Evolutionary conservation across 805 yeast genomes (phyloP).

Genomic region (Cyberlindnera subsufficiens): DNA sequence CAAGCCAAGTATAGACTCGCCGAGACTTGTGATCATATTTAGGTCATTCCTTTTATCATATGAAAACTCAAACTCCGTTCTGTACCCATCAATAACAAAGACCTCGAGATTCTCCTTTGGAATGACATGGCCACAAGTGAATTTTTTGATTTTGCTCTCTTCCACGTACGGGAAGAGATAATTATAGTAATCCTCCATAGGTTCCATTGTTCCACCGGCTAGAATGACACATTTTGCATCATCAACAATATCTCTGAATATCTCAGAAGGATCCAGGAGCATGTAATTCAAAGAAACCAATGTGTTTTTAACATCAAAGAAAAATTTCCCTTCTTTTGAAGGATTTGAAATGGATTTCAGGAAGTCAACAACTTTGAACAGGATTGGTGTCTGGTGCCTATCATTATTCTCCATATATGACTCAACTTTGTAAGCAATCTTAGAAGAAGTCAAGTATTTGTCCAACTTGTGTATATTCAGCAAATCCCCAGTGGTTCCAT

Average conservation of each 20-base stretch:
- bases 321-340: constrained; percentile 71
- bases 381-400: constrained; percentile 13
- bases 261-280: constrained; percentile 71
- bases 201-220: constrained; percentile 97
- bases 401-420: constrained; percentile 43
- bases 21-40: constrained; percentile 43
- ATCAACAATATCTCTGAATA: constrained; percentile 60
- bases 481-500: constrained; percentile 57
- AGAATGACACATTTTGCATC: constrained; percentile 64
- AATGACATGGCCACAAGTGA: constrained; percentile 80
- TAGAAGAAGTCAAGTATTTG: constrained; percentile 56
- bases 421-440: constrained; percentile 81
- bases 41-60: constrained; percentile 52
- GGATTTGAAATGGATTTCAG: constrained; percentile 65
- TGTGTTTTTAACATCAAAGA: constrained; percentile 42
- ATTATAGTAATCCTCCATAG: constrained; percentile 63
- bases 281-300: constrained; percentile 50
- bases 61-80: constrained; percentile 52
- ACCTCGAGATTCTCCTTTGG: constrained; percentile 65
- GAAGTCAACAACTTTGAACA: constrained; percentile 64
- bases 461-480: constrained; percentile 66
- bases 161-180: constrained; percentile 58
- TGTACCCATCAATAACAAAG: constrained; percentile 36
- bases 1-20: constrained; percentile 39
- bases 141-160: constrained; percentile 36